phyloP scores from a whole-genome alignment of 225 moss, liverwort and hornwort genomes.

The Asterella californica region DNA sequence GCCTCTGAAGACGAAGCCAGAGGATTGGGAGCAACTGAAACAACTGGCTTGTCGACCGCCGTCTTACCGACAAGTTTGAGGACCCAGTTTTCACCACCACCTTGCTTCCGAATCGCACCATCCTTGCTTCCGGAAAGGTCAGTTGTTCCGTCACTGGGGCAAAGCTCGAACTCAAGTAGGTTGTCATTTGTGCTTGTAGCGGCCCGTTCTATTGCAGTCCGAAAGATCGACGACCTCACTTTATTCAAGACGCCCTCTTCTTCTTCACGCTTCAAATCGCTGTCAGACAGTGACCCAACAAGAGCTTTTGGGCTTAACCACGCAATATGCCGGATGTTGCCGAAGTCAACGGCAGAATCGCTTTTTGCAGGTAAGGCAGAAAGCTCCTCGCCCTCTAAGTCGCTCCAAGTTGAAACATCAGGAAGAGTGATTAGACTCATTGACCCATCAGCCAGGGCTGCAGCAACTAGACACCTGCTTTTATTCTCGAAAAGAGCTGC shows the following conservation, averaged over 20 bases:
- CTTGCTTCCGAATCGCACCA: not conserved
- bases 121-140: not conserved
- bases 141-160: slow-evolving; percentile 5
- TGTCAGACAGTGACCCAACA: slow-evolving; percentile 44
- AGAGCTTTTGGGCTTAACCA: slow-evolving; percentile 66
- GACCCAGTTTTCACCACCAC: slow-evolving; percentile 15
- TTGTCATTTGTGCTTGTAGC: slow-evolving; percentile 5
- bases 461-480: slow-evolving; percentile 50
- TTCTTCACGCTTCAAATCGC: not conserved
- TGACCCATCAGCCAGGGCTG: slow-evolving; percentile 75
- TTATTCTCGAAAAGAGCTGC: slow-evolving; percentile 47
- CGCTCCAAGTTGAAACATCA: slow-evolving; percentile 58
- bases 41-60: slow-evolving; percentile 18
- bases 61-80: slow-evolving; percentile 29
- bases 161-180: slow-evolving; percentile 31
- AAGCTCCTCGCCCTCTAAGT: slow-evolving; percentile 57
- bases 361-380: slow-evolving; percentile 45
- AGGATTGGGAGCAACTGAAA: slow-evolving; percentile 34
- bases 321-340: slow-evolving; percentile 67
- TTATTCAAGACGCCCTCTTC: not conserved
- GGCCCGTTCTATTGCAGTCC: not conserved
- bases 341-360: slow-evolving; percentile 54
- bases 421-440: slow-evolving; percentile 61
- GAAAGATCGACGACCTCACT: not conserved
- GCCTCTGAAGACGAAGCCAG: slow-evolving; percentile 31